Base-by-base conservation (phyloP, 805 yeast genomes). In the Candida patagonica region DNA sequence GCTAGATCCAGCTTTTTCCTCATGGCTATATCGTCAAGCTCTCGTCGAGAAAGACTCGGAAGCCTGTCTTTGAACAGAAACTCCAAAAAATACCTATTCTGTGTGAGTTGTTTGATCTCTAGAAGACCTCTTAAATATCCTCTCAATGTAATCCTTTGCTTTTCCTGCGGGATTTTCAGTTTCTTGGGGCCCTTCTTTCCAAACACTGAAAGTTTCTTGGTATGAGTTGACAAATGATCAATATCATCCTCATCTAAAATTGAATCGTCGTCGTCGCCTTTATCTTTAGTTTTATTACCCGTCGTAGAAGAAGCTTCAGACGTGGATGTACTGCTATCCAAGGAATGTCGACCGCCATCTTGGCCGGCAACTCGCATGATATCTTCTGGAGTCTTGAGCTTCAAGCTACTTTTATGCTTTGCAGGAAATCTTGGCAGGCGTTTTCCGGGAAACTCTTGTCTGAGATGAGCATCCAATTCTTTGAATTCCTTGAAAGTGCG, bases 131-230 rank as follows among this genome's bases (percentile, higher is more conserved):
- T 64, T 35, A 89, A 53, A 52, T 83, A 89, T 0, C 86, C 83
- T 35, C 96, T 67, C 33, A 89, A 65, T 0, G 94, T 74, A 7
- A 86, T 67, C 31, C 97, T 66, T 49, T 85, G 71, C 47, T 76
- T 78, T 56, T 89, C 97, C 22, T 94, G 70, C 2, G 77, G 73
- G 23, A 83, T 64, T 26, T 54, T 57, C 15, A 39, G 43, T 24
- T 26, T 35, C 10, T 26, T 25, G 20, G 36, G 13, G 12, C 34
- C 22, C 13, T 23, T 30, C 35, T 19, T 19, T 10, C 23, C 23
- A 17, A 35, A 26, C 19, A 25, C 6, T 10, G 16, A 26, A 12
- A 35, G 23, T 13, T 20, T 30, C 22, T 23, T 24, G 23, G 15
- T 17, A 8, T 12, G 25, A 23, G 38, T 10, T 13, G 17, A 16